phyloP scores from a whole-genome alignment of 2,329 filamentous ascomycete species.

The Saccharata proteae region DNA sequence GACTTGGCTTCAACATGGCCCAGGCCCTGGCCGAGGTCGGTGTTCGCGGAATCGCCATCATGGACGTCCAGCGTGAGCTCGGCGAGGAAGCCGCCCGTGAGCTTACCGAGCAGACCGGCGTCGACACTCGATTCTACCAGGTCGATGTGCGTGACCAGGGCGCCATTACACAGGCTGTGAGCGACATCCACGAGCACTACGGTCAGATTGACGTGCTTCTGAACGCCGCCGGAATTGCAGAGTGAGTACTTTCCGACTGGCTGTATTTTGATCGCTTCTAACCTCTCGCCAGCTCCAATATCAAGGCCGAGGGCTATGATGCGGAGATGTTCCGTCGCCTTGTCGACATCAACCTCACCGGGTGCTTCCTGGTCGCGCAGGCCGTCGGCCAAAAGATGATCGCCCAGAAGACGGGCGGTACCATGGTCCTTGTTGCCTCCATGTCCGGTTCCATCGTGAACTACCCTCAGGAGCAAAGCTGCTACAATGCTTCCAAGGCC shows the following conservation, averaged over 20 bases:
- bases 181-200: constrained; percentile 52
- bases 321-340: constrained; percentile 64
- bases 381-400: constrained; percentile 47
- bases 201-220: constrained; percentile 64
- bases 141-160: constrained; percentile 63
- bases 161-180: constrained; percentile 58
- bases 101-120: constrained; percentile 58
- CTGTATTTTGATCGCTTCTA: constrained; percentile 9
- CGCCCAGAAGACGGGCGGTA: constrained; percentile 55
- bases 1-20: constrained; percentile 69
- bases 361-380: constrained; percentile 66
- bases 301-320: constrained; percentile 68
- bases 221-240: constrained; percentile 69
- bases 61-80: constrained; percentile 65
- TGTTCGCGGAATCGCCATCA: constrained; percentile 59
- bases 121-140: constrained; percentile 66
- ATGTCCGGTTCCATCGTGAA: constrained; percentile 38
- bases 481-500: constrained; percentile 77
- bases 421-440: constrained; percentile 63
- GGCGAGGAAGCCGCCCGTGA: constrained; percentile 58
- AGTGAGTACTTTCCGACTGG: constrained; percentile 32
- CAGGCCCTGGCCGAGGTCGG: constrained; percentile 66
- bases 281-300: constrained; percentile 48
- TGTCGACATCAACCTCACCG: constrained; percentile 72
- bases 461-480: constrained; percentile 60